Base-by-base conservation (phyloP, 495 filamentous ascomycete genomes). In the Aeminium ludgeri region DNA sequence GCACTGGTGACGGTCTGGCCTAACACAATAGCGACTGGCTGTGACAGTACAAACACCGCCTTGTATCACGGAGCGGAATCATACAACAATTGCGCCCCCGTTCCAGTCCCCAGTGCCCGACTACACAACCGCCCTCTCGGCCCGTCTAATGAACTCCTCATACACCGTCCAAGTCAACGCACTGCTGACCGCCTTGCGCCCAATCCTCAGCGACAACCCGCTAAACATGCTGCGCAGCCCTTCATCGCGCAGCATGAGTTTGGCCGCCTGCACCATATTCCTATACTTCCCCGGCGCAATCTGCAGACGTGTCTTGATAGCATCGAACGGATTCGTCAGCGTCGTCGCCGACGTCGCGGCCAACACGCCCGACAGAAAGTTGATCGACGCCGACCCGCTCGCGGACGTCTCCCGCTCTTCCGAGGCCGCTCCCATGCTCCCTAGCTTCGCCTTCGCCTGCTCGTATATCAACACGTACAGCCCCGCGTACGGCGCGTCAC, bases 131-230 rank as follows among this genome's bases (percentile, higher is more conserved):
- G 65, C 68, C 37, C 57, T 67, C 63, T 91, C 83, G 11, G 80
- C 83, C 32, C 68, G 57, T 15, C 86, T 62, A 47, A 99, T 76
- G 43, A 95, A 58, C 57, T 94, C 87, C 63, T 99, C 89, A 55
- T 99, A 99, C 17, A 94, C 66, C 15, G 86, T 93, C 89, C 89
- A 99, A 6, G 86, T 86, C 45, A 96, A 66, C 20, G 89, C 91
- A 29, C 74, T 81, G 54, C 86, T 94, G 4, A 93, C 54, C 12
- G 86, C 91, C 64, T 99, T 99, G 48, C 89, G 69, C 27, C 73
- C 78, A 66, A 95, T 91, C 39, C 89, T 73, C 52, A 99, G 60
- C 20, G 74, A 85, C 38, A 99, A 56, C 2, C 89, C 89, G 56
- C 89, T 79, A 59, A 86, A 86, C 43, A 99, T 65, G 45, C 81